Evolutionary conservation across 306 rosid species (phyloP).

Genomic region (Vigna angularis): DNA sequence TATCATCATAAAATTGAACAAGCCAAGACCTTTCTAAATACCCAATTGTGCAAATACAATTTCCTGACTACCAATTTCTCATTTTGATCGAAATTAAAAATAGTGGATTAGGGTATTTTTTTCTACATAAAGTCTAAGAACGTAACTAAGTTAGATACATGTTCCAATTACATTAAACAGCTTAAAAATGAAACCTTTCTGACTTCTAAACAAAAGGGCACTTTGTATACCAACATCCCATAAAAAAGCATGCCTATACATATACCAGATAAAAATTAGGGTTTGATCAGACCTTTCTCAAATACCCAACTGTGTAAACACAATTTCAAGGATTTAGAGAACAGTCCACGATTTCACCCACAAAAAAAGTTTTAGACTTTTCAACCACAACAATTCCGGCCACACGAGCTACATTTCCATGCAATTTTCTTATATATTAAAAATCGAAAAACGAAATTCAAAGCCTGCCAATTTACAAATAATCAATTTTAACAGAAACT

Average conservation of each 20-base stretch:
- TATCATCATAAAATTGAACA: neutral
- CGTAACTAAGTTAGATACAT: neutral
- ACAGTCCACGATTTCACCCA: too few relatives aligned
- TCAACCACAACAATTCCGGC: neutral
- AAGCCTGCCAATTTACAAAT: neutral
- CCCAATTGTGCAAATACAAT: constrained; percentile 20
- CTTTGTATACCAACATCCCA: neutral
- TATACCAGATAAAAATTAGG: constrained; percentile 22
- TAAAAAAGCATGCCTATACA: neutral
- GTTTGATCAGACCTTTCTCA: constrained; percentile 27
- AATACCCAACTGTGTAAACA: constrained; percentile 27
- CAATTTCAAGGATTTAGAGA: neutral
- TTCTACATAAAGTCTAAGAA: neutral
- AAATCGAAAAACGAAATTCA: neutral
- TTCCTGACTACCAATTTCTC: constrained; percentile 13
- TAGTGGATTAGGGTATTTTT: neutral
- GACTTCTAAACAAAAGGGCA: neutral
- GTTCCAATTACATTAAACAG: neutral
- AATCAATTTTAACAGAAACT: constrained; percentile 11
- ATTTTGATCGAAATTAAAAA: constrained; percentile 5
- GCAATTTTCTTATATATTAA: neutral
- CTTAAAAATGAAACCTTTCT: neutral
- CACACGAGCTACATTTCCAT: neutral
- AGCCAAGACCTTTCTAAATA: constrained; percentile 14
- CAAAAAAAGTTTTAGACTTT: too few relatives aligned